Percentiles rank a stretch among this genome's conserved stretches.
These are phyloP conservation scores for Ophiostoma sp. DNA, from an alignment of 2,329 filamentous ascomycete genomes.

Conservation along the genomic window DNA sequence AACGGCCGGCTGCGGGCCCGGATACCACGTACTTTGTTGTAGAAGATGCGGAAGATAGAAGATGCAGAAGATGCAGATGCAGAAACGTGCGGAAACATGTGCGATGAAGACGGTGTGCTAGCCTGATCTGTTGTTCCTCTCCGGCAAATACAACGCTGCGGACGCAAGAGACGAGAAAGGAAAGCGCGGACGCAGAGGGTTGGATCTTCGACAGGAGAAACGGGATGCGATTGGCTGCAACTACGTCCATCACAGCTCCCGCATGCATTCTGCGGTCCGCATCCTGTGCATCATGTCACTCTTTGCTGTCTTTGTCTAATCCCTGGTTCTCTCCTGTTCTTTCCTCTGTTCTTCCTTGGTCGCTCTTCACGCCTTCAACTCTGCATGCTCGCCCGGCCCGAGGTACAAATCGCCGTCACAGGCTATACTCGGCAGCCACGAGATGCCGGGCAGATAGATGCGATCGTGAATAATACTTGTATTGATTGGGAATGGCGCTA, in stretches of 20 bases:
- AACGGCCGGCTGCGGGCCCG: not conserved
- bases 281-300: not conserved
- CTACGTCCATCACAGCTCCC: not conserved
- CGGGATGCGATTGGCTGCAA: not conserved
- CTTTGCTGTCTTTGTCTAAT: not conserved
- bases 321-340: not conserved
- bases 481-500: no score
- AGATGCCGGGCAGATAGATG: no score
- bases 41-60: no score
- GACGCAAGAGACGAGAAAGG: not conserved
- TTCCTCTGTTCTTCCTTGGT: no score
- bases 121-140: not conserved
- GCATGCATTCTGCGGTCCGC: not conserved
- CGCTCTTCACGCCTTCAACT: no score
- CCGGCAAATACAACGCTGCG: not conserved
- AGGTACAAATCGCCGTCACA: no score
- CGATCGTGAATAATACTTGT: no score
- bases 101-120: not conserved
- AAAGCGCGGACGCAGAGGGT: not conserved
- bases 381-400: no score
- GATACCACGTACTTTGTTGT: not conserved
- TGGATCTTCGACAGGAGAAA: not conserved
- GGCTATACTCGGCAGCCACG: no score
- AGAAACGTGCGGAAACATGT: not conserved
- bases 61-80: not conserved